Evolutionary conservation across 2,329 filamentous ascomycete genomes (phyloP).

Genomic region (Septoria petroselini): DNA sequence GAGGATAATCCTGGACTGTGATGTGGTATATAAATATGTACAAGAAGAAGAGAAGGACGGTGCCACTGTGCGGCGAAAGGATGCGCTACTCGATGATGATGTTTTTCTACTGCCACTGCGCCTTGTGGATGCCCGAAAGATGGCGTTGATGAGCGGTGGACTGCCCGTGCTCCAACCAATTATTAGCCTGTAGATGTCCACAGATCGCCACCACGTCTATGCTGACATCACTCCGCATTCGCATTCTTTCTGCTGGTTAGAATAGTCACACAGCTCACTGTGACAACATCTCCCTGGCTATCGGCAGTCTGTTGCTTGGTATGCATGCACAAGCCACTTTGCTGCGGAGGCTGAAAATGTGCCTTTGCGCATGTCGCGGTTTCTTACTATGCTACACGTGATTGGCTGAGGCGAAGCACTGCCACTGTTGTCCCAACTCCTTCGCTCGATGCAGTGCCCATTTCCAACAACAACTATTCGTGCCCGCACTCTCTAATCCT

Average conservation of each 20-base stretch:
- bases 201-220: too few species aligned
- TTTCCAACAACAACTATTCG: neutral
- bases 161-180: neutral
- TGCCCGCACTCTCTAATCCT: neutral
- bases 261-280: too few species aligned
- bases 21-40: too few species aligned
- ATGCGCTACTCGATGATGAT: too few species aligned
- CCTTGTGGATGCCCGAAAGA: slow-evolving; percentile 4
- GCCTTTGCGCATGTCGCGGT: neutral
- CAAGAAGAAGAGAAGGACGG: too few species aligned
- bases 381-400: slow-evolving; percentile 9
- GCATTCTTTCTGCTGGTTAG: neutral
- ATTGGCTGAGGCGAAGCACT: neutral
- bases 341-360: too few species aligned
- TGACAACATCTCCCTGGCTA: slow-evolving; percentile 5
- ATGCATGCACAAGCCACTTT: neutral
- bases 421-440: slow-evolving; percentile 4
- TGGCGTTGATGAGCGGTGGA: neutral
- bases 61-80: too few species aligned
- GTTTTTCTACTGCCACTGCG: neutral
- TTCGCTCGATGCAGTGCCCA: slow-evolving; percentile 14
- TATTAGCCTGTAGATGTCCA: too few species aligned
- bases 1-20: too few species aligned
- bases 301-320: slow-evolving; percentile 2
- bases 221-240: too few species aligned